phyloP scores from a whole-genome alignment of 106 monocot genomes.

The Triglochin maritima region DNA sequence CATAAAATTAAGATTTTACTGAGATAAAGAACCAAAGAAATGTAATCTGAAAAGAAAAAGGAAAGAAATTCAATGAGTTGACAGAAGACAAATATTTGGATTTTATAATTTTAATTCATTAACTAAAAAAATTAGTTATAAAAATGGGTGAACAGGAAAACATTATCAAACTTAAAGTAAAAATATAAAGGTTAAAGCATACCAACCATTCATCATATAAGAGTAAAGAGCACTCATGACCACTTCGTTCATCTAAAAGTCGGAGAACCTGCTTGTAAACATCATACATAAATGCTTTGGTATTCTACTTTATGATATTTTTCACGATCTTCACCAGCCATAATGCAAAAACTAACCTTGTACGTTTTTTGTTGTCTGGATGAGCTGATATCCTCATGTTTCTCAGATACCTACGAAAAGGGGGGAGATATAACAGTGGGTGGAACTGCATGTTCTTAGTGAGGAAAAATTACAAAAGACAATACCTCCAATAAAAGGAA shows the following conservation, averaged over 20 bases:
- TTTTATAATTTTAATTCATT: too few relatives aligned
- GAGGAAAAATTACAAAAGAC: not conserved
- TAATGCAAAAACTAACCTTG: slow-evolving; percentile 34
- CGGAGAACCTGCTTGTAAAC: slow-evolving; percentile 53
- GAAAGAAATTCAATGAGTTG: too few relatives aligned
- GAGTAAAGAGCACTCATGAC: slow-evolving; percentile 55
- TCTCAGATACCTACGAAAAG: slow-evolving; percentile 62
- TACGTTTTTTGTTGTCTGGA: slow-evolving; percentile 22
- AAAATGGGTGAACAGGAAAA: too few relatives aligned
- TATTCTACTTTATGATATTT: too few relatives aligned
- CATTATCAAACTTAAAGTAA: too few relatives aligned
- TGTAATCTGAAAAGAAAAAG: too few relatives aligned
- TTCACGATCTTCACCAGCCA: not conserved
- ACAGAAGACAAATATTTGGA: too few relatives aligned
- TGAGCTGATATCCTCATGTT: slow-evolving; percentile 32
- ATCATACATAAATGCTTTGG: slow-evolving; percentile 1
- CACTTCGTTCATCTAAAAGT: slow-evolving; percentile 61
- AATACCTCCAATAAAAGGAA: slow-evolving; percentile 90
- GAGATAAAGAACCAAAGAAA: too few relatives aligned
- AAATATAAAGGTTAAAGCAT: not conserved
- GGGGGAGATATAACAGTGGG: not conserved
- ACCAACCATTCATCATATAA: slow-evolving; percentile 89
- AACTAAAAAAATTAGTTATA: too few relatives aligned
- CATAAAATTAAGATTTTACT: too few relatives aligned
- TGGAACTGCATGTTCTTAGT: not conserved